phyloP scores from a whole-genome alignment of 257 asterid species.

The Fraxinus americana region DNA sequence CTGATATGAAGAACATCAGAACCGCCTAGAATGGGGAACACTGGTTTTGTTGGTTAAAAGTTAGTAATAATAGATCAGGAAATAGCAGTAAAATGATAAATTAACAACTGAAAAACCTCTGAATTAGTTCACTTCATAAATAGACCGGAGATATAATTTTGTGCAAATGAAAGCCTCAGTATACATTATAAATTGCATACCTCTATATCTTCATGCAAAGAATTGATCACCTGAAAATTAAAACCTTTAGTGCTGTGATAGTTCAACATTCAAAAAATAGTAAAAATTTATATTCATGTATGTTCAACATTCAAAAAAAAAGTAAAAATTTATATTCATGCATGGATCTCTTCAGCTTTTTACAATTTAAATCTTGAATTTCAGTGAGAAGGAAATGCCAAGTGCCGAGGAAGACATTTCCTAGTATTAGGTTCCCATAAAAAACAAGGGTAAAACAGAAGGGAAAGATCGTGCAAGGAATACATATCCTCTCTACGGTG shows the following conservation, averaged over 20 bases:
- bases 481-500: not conserved
- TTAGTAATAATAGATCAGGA: not conserved
- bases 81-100: not conserved
- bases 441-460: not conserved
- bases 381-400: not conserved
- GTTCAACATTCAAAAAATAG: constrained; percentile 17
- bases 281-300: not conserved
- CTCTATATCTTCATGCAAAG: constrained; percentile 61
- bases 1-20: not conserved
- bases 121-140: not conserved
- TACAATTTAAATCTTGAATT: not conserved
- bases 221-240: constrained; percentile 58
- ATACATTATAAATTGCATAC: constrained; percentile 34
- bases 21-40: not conserved
- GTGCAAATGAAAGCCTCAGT: constrained; percentile 5
- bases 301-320: too few species aligned
- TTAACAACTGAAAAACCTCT: not conserved
- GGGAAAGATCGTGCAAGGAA: not conserved
- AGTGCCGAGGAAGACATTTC: not conserved
- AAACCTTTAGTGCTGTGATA: constrained; percentile 1
- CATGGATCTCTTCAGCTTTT: not conserved
- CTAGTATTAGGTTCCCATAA: not conserved
- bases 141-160: not conserved
- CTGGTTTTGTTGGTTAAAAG: not conserved
- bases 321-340: too few species aligned